These are phyloP conservation scores for Thalia dealbata DNA, from an alignment of 176 grass and related monocot genomes.

Conservation along the genomic window DNA sequence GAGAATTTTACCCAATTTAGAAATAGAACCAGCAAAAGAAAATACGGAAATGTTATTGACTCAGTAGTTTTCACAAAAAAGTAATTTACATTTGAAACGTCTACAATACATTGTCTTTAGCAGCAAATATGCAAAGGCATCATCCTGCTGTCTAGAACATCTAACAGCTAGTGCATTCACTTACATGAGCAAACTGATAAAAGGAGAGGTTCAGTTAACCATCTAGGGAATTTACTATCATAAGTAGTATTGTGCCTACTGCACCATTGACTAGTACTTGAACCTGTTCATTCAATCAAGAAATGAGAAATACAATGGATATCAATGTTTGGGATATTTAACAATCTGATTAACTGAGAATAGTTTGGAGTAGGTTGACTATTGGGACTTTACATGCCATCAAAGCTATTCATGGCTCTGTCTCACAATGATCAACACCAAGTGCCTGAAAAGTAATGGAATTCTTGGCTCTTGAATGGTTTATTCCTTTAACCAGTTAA, in stretches of 20 bases:
- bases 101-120: not conserved
- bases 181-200: not conserved
- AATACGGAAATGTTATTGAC: not conserved
- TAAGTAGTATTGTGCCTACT: not conserved
- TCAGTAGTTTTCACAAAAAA: not conserved
- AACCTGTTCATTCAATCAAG: not conserved
- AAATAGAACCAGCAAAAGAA: not conserved
- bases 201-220: not conserved
- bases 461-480: no score
- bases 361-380: no score
- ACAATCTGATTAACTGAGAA: no score
- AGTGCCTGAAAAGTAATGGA: no score
- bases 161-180: not conserved
- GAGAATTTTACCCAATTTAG: conserved; percentile 17
- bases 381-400: not conserved
- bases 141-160: not conserved
- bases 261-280: not conserved
- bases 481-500: no score
- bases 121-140: not conserved
- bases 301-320: not conserved
- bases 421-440: not conserved
- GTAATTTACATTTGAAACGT: not conserved
- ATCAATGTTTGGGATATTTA: no score
- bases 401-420: not conserved
- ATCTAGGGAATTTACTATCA: not conserved